Evolutionary conservation across 83 land plant species (phyloP).

Genomic region (Thuja plicata): DNA sequence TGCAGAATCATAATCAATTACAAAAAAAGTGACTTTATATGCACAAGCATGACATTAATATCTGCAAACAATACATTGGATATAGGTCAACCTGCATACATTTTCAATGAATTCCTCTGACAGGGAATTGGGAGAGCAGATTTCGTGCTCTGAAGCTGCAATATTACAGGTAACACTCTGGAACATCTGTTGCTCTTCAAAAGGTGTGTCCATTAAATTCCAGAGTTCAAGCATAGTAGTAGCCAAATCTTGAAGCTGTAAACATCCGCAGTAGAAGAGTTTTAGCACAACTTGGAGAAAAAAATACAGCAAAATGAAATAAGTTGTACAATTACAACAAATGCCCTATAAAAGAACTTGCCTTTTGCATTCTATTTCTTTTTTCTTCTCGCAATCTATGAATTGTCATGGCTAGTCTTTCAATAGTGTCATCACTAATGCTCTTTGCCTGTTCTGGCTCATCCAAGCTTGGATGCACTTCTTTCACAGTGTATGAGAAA

Average conservation of each 20-base stretch:
- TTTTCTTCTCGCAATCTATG: slow-evolving; percentile 52
- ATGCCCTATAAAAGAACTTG: not conserved
- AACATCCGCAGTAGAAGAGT: not conserved
- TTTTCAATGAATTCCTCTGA: slow-evolving; percentile 43
- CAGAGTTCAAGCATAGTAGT: slow-evolving; percentile 76
- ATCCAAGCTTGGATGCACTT: slow-evolving; percentile 73
- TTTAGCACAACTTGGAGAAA: not conserved
- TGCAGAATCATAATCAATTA: slow-evolving; percentile 14
- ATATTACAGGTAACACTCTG: slow-evolving; percentile 64
- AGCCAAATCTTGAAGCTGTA: slow-evolving; percentile 75
- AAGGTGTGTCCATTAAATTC: slow-evolving; percentile 85
- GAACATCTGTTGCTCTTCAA: slow-evolving; percentile 69
- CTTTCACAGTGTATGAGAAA: slow-evolving; percentile 46
- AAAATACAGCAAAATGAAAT: slow-evolving; percentile 1
- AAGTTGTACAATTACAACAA: not conserved
- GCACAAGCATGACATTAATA: not conserved
- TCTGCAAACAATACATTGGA: not conserved
- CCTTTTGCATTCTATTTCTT: slow-evolving; percentile 73
- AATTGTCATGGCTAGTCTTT: slow-evolving; percentile 36
- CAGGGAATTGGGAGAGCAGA: slow-evolving; percentile 51
- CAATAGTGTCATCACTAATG: slow-evolving; percentile 56
- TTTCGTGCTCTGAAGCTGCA: slow-evolving; percentile 68
- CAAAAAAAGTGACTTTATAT: not conserved
- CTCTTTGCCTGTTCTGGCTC: slow-evolving; percentile 50
- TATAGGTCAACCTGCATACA: slow-evolving; percentile 27